Conservation (phyloP, 208 protist species). For the Tetramitus jugosus region DNA sequence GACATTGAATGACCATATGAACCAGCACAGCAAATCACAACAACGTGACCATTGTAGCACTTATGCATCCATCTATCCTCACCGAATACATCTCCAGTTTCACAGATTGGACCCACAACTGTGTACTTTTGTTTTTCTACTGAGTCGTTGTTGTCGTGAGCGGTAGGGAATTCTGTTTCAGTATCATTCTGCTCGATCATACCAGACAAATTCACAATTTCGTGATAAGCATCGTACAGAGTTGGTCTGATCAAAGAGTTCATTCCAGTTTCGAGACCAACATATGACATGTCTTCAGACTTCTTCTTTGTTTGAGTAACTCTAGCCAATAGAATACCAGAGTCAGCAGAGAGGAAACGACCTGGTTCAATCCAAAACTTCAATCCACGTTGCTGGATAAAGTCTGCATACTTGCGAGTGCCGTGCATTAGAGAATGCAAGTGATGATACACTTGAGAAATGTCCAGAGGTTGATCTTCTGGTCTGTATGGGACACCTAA, state of each 20-base stretch:
- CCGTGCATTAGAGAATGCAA: neutral
- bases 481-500: constrained; percentile 13
- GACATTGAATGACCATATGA: no score
- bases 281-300: neutral
- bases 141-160: no score
- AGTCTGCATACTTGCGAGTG: no score
- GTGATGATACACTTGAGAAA: neutral
- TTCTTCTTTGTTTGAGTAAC: constrained; percentile 19
- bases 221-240: neutral
- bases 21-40: no score
- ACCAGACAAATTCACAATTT: neutral
- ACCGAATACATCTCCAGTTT: constrained; percentile 16
- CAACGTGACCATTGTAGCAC: no score
- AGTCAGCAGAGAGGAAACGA: neutral
- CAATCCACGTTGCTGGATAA: neutral
- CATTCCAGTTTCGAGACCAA: constrained; percentile 9
- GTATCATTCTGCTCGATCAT: neutral
- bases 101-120: constrained; percentile 17
- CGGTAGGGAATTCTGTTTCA: no score
- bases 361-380: constrained; percentile 15
- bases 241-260: constrained; percentile 16
- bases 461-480: neutral
- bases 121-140: neutral
- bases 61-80: no score
- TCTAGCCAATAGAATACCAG: neutral